Conservation (phyloP, 202 grass and related monocot species). For the Schoenoplectus triqueter region DNA sequence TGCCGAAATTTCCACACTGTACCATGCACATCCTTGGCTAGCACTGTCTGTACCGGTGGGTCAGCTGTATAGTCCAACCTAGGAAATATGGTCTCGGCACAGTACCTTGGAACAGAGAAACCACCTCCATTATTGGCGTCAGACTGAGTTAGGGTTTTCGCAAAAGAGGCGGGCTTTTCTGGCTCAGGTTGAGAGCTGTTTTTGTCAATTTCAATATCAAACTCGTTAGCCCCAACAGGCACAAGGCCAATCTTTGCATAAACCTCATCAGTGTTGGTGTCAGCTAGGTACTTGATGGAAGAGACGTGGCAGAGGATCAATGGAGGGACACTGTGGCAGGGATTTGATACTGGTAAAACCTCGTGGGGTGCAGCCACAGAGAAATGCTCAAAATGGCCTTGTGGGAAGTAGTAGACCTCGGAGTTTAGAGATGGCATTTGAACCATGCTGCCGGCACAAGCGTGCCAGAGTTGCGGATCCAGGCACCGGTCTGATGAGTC, state of each 20-base stretch:
- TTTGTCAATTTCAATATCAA: conserved; percentile 43
- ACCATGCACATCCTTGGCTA: conserved; percentile 96
- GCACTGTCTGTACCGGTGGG: conserved; percentile 91
- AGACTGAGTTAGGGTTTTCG: conserved; percentile 99
- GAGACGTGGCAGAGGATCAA: conserved; percentile 76
- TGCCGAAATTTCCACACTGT: conserved; percentile 97
- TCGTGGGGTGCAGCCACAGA: conserved; percentile 39
- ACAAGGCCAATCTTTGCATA: conserved; percentile 84
- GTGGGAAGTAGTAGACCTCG: conserved; percentile 96
- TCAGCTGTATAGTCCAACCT: conserved; percentile 92
- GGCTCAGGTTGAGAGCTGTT: conserved; percentile 40
- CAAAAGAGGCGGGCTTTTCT: conserved; percentile 84
- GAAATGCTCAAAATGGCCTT: conserved; percentile 94
- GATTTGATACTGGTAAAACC: conserved; percentile 27
- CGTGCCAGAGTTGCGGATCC: conserved; percentile 91
- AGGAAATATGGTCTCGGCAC: conserved; percentile 99
- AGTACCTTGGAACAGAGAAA: conserved; percentile 98
- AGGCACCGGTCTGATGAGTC: conserved; percentile 54
- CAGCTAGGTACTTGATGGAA: conserved; percentile 75
- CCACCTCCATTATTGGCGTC: conserved; percentile 99
- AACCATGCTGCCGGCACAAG: conserved; percentile 95
- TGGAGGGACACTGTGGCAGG: conserved; percentile 48
- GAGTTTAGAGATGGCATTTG: conserved; percentile 80
- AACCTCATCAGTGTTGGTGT: conserved; percentile 97
- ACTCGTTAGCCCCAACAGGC: conserved; percentile 54